phyloP scores from a whole-genome alignment of 306 rosid species.

The Cicer pinnatifidum region DNA sequence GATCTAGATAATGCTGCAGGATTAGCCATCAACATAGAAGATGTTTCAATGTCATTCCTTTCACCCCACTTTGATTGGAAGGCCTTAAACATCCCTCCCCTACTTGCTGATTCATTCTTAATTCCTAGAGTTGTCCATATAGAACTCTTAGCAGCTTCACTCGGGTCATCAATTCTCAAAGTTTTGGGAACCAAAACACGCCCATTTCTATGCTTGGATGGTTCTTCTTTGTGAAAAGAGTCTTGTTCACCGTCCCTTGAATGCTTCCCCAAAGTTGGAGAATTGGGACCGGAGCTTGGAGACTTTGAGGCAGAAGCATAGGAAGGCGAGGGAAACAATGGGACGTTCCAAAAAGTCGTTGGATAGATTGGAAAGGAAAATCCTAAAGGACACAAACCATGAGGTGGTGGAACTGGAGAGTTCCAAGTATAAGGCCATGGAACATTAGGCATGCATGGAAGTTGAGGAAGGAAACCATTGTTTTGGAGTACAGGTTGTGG shows the following conservation, averaged over 20 bases:
- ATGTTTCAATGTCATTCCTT: slow-evolving; percentile 52
- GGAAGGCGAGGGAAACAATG: slow-evolving; percentile 59
- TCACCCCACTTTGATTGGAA: slow-evolving; percentile 61
- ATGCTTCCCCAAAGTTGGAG: slow-evolving; percentile 69
- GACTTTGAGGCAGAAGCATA: slow-evolving; percentile 46
- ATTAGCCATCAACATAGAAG: slow-evolving; percentile 70
- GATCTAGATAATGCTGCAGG: slow-evolving; percentile 96
- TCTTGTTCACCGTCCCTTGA: slow-evolving; percentile 63
- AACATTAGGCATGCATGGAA: slow-evolving; percentile 63
- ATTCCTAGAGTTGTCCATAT: slow-evolving; percentile 91
- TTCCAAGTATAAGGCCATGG: slow-evolving; percentile 85
- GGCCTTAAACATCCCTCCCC: slow-evolving; percentile 67
- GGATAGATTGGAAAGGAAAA: slow-evolving; percentile 74
- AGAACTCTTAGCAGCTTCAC: slow-evolving; percentile 91
- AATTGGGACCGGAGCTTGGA: slow-evolving; percentile 44
- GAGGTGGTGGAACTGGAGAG: slow-evolving; percentile 56
- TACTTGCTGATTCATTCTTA: slow-evolving; percentile 60
- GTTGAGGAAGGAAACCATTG: slow-evolving; percentile 61
- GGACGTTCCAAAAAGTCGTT: slow-evolving; percentile 64
- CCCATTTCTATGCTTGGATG: slow-evolving; percentile 60
- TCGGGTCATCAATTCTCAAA: slow-evolving; percentile 78
- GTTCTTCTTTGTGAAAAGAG: slow-evolving; percentile 47
- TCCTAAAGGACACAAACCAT: slow-evolving; percentile 66
- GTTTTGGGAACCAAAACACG: slow-evolving; percentile 82
- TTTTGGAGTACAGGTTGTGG: slow-evolving; percentile 5